These are phyloP conservation scores for Serendipita sp. DNA, from an alignment of 768 basidiomycete genomes.

Conservation along the genomic window DNA sequence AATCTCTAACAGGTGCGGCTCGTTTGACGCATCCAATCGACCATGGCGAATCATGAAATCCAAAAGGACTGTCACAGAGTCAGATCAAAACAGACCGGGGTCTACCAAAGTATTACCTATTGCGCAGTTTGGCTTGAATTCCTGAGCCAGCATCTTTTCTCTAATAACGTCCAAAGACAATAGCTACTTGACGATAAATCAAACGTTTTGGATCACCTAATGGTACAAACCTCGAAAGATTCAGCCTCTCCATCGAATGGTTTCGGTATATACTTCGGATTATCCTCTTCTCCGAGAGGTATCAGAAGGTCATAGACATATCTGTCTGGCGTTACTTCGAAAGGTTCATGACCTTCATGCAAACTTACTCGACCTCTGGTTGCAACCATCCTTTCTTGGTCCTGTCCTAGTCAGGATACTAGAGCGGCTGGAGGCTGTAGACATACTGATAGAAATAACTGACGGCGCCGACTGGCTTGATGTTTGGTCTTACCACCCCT, in stretches of 20 bases:
- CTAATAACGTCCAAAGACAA: constrained; percentile 47
- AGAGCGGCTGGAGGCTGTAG: neutral
- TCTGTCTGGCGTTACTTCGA: constrained; percentile 22
- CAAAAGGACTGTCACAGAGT: constrained; percentile 41
- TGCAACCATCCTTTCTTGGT: constrained; percentile 63
- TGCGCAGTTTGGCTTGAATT: constrained; percentile 91
- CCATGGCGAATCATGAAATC: constrained; percentile 84
- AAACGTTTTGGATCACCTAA: neutral
- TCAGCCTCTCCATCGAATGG: constrained; percentile 91
- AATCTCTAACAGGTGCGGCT: constrained; percentile 68
- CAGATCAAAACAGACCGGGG: neutral
- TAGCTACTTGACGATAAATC: constrained; percentile 28
- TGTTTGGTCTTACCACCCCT: constrained; percentile 39
- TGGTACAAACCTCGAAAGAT: constrained; percentile 55
- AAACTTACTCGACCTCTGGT: constrained; percentile 63
- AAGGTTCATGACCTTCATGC: neutral
- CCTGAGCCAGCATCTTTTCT: constrained; percentile 41
- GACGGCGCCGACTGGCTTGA: constrained; percentile 47
- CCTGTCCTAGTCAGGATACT: constrained; percentile 18
- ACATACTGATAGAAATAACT: constrained; percentile 67
- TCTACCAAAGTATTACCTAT: constrained; percentile 31
- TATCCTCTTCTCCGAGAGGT: constrained; percentile 32
- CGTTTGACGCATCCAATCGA: constrained; percentile 71
- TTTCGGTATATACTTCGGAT: constrained; percentile 35
- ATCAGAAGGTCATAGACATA: constrained; percentile 73